Percentiles rank a stretch among this genome's conserved stretches.
Evolutionary conservation across 768 basidiomycete species (phyloP).

Genomic region (Strobilomyces dryophilus): DNA sequence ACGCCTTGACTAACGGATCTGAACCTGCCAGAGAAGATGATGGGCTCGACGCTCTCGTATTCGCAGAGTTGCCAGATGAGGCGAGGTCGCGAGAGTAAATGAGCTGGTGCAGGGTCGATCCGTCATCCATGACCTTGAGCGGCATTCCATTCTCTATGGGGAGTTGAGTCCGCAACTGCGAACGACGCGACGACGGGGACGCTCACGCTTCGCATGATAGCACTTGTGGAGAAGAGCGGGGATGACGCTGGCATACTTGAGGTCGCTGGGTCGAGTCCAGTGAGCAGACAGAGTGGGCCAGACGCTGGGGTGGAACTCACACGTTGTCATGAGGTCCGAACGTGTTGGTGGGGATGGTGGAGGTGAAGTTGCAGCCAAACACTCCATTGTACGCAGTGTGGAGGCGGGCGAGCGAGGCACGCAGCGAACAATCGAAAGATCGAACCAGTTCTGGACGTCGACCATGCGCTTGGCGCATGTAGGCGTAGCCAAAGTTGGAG

Average conservation of each 20-base stretch:
- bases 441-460: conserved; percentile 91
- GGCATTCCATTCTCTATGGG: conserved; percentile 69
- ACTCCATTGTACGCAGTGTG: conserved; percentile 91
- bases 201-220: conserved; percentile 80
- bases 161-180: neutral
- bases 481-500: conserved; percentile 95
- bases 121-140: conserved; percentile 86
- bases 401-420: neutral
- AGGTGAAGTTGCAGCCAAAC: conserved; percentile 94
- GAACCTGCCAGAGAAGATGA: conserved; percentile 79
- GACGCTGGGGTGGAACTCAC: conserved; percentile 35
- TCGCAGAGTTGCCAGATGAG: conserved; percentile 88
- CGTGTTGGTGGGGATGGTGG: conserved; percentile 95
- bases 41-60: conserved; percentile 88
- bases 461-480: conserved; percentile 96
- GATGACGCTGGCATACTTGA: conserved; percentile 91
- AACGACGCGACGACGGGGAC: neutral
- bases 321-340: conserved; percentile 96
- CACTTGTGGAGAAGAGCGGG: conserved; percentile 93
- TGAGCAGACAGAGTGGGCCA: neutral
- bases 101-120: conserved; percentile 93
- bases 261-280: conserved; percentile 50
- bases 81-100: conserved; percentile 97
- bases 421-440: neutral
- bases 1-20: neutral